phyloP scores from a whole-genome alignment of 2,329 filamentous ascomycete species.

The Cladosporium sphaerospermum region DNA sequence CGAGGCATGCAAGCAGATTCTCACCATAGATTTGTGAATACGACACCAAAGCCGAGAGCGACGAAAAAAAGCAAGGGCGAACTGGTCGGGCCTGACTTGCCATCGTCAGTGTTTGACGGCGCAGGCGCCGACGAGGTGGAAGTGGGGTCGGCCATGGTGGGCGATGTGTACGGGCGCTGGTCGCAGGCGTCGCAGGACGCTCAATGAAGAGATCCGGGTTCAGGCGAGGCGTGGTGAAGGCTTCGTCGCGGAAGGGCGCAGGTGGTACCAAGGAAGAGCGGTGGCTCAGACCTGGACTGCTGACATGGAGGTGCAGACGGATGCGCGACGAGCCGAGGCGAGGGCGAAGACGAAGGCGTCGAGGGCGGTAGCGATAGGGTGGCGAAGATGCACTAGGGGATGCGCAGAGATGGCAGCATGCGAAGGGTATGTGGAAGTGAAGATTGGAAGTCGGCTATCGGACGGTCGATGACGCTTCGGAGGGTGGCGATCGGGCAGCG shows the following conservation, averaged over 20 bases:
- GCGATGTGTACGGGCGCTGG: background rate
- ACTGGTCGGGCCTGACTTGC: constrained; percentile 49
- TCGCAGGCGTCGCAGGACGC: background rate
- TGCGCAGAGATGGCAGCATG: background rate
- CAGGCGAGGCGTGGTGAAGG: background rate
- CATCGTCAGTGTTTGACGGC: constrained; percentile 1
- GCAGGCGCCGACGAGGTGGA: background rate
- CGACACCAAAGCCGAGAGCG: constrained; percentile 90
- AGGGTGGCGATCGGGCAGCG: constrained; percentile 1
- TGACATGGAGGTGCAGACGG: constrained; percentile 1
- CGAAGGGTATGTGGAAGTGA: background rate
- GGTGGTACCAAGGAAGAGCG: background rate
- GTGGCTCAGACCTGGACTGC: constrained; percentile 5
- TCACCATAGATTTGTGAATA: constrained; percentile 98
- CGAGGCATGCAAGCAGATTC: constrained; percentile 25
- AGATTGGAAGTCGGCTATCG: background rate
- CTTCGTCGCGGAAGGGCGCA: background rate
- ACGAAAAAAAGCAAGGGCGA: constrained; percentile 87
- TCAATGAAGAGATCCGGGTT: constrained; percentile 7
- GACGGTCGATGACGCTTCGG: background rate
- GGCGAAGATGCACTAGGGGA: background rate
- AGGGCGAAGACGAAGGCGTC: background rate
- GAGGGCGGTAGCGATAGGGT: background rate
- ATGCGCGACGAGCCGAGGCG: background rate
- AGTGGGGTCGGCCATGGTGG: constrained; percentile 4